phyloP scores from a whole-genome alignment of 495 filamentous ascomycete species.

The Emericellopsis terricola region DNA sequence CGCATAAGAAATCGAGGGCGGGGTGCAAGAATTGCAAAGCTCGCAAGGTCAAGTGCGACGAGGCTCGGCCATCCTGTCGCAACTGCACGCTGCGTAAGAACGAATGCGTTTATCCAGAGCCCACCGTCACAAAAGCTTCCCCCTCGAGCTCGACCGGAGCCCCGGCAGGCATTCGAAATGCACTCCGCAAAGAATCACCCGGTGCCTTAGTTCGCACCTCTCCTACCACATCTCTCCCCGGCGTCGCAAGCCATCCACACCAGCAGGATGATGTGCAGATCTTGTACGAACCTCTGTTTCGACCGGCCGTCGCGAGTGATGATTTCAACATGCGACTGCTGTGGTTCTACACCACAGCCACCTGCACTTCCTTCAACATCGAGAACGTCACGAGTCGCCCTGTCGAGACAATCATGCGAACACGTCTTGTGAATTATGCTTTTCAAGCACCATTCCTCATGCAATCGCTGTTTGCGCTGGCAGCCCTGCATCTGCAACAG shows the following conservation, averaged over 20 bases:
- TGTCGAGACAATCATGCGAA: constrained; percentile 19
- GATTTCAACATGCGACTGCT: constrained; percentile 21
- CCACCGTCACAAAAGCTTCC: no score
- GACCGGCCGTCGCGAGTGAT: constrained; percentile 8
- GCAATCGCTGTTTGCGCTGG: constrained; percentile 26
- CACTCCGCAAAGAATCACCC: no score
- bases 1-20: constrained; percentile 31
- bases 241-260: constrained; percentile 2
- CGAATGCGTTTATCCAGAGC: constrained; percentile 20
- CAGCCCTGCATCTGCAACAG: constrained; percentile 22
- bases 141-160: no score
- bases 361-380: constrained; percentile 20
- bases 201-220: background rate
- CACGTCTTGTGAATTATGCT: constrained; percentile 26
- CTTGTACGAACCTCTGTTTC: constrained; percentile 18
- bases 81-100: constrained; percentile 24
- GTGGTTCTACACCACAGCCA: constrained; percentile 20
- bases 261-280: constrained; percentile 1
- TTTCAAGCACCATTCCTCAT: constrained; percentile 30
- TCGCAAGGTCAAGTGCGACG: constrained; percentile 30
- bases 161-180: no score
- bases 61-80: constrained; percentile 25
- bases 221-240: constrained; percentile 4
- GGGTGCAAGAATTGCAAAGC: constrained; percentile 32
- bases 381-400: constrained; percentile 9